Conservation (phyloP, 805 yeast genomes). For the Lipomyces chichibuensis region DNA sequence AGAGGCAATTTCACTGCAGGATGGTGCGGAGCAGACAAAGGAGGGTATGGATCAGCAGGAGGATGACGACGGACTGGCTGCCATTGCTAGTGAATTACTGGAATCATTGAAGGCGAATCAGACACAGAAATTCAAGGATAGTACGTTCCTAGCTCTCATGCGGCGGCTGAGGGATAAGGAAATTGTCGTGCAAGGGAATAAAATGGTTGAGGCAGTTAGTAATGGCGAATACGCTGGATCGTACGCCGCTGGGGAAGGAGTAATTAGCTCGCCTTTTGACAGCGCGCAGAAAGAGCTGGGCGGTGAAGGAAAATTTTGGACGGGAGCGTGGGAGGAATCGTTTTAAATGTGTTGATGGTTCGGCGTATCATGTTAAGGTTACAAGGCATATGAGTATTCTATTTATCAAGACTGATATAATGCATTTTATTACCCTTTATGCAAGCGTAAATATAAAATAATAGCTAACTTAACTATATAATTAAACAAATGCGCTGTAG, state of each 20-base stretch:
- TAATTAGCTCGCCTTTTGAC: slow-evolving; percentile 1
- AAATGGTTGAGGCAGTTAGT: slow-evolving; percentile 34
- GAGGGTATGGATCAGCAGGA: slow-evolving; percentile 5
- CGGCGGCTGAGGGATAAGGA: slow-evolving; percentile 37
- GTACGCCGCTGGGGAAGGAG: background rate
- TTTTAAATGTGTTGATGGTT: slow-evolving; percentile 14
- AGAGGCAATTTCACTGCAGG: background rate
- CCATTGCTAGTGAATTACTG: slow-evolving; percentile 36
- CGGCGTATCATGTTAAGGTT: no score
- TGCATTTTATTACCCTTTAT: no score
- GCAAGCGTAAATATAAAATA: no score
- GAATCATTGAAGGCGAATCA: slow-evolving; percentile 28
- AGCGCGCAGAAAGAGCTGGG: background rate
- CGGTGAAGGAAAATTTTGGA: slow-evolving; percentile 9
- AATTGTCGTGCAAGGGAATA: slow-evolving; percentile 35
- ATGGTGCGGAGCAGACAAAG: background rate
- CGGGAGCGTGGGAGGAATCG: slow-evolving; percentile 30
- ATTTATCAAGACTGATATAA: no score
- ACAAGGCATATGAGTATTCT: no score
- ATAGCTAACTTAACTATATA: no score
- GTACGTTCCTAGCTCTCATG: slow-evolving; percentile 37
- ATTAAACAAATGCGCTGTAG: background rate
- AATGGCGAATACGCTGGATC: background rate
- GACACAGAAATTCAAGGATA: slow-evolving; percentile 36
- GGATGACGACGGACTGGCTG: slow-evolving; percentile 35